A percentile compares a stretch with the other conserved stretches of the same genome.
These are phyloP conservation scores for Centella asiatica DNA, from an alignment of 129 eudicot species.

Conservation along the genomic window DNA sequence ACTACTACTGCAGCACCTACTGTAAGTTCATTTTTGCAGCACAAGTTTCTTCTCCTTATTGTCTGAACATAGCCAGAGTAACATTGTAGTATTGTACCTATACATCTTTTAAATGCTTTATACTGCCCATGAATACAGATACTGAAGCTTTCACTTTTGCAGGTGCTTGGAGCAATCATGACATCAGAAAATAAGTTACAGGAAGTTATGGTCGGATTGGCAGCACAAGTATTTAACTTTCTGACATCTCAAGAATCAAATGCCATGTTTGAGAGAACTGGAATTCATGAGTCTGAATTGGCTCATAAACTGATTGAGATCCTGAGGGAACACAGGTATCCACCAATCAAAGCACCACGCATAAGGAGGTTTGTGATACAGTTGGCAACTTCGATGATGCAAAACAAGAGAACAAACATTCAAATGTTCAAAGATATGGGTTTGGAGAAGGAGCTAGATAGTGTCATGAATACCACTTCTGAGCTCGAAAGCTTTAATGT, in stretches of 20 bases:
- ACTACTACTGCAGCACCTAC: constrained; percentile 50
- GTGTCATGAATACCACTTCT: constrained; percentile 52
- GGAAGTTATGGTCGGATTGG: constrained; percentile 78
- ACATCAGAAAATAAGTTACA: constrained; percentile 57
- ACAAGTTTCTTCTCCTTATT: too few relatives aligned
- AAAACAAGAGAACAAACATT: constrained; percentile 25
- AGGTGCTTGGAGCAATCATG: constrained; percentile 63
- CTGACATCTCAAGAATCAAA: constrained; percentile 42
- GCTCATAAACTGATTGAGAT: constrained; percentile 35
- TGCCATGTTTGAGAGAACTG: constrained; percentile 30
- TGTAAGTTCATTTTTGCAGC: constrained; percentile 30
- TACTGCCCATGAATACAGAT: background rate
- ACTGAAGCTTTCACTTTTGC: constrained; percentile 7
- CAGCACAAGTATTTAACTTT: constrained; percentile 45
- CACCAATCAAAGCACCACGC: constrained; percentile 48
- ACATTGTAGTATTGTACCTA: too few relatives aligned
- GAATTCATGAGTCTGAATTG: constrained; percentile 39
- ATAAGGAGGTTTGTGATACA: constrained; percentile 55
- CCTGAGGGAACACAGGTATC: constrained; percentile 44
- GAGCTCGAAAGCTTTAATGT: constrained; percentile 75
- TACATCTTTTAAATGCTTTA: too few relatives aligned
- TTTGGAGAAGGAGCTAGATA: constrained; percentile 48
- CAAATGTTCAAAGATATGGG: constrained; percentile 38
- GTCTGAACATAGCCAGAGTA: too few relatives aligned
- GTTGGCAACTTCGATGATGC: constrained; percentile 77